Conservation (phyloP, 1,284 basidiomycete genomes). For the Veloboletus limbatus region DNA sequence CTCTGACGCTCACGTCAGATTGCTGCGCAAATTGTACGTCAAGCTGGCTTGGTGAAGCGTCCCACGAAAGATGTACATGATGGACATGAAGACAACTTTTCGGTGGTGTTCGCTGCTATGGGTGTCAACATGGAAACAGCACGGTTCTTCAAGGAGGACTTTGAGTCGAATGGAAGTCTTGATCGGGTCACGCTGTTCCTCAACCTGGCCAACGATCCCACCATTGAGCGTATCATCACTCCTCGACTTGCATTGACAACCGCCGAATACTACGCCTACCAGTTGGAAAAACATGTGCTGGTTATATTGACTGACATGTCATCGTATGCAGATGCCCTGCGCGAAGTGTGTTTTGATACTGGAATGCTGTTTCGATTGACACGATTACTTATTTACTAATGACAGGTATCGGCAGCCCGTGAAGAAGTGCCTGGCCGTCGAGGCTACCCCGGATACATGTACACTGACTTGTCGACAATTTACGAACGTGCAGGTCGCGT, state of each 20-base stretch:
- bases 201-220: slow-evolving; percentile 99
- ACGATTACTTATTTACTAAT: slow-evolving; percentile 15
- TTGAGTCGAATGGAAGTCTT: slow-evolving; percentile 97
- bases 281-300: slow-evolving; percentile 98
- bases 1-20: slow-evolving; percentile 57
- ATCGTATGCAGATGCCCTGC: slow-evolving; percentile 95
- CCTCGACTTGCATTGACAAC: slow-evolving; percentile 97
- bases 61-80: slow-evolving; percentile 97
- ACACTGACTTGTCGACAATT: slow-evolving; percentile 97
- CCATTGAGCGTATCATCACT: slow-evolving; percentile 99
- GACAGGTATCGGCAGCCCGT: slow-evolving; percentile 91
- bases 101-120: slow-evolving; percentile 99
- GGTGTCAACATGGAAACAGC: slow-evolving; percentile 99
- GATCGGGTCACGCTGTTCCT: slow-evolving; percentile 98
- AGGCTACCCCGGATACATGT: slow-evolving; percentile 99
- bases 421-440: slow-evolving; percentile 99
- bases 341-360: slow-evolving; percentile 62
- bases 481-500: slow-evolving; percentile 99
- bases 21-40: slow-evolving; percentile 99
- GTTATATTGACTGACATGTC: slow-evolving; percentile 99
- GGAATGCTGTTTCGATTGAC: slow-evolving; percentile 17
- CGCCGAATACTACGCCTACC: slow-evolving; percentile 99
- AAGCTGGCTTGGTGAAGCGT: slow-evolving; percentile 94
- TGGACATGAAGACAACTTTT: slow-evolving; percentile 99
- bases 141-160: slow-evolving; percentile 99